A percentile compares a stretch with the other conserved stretches of the same genome.
Evolutionary conservation across 2,329 filamentous ascomycete genomes (phyloP).

Genomic region (Pleomassaria siparia): DNA sequence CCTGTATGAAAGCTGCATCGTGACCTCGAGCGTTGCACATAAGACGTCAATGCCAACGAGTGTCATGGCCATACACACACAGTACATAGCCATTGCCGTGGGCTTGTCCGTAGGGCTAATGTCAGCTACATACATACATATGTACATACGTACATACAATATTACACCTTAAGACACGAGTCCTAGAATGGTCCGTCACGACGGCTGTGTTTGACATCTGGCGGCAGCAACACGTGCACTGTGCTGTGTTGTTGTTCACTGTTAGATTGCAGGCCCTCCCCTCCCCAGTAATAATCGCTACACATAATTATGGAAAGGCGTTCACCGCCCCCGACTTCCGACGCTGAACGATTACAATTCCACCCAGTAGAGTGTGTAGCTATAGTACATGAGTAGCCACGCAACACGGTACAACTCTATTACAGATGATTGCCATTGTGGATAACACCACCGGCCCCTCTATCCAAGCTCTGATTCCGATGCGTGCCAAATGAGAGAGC

Average conservation of each 20-base stretch:
- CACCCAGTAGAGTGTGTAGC: neutral
- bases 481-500: no score
- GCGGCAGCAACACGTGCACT: slow-evolving; percentile 1
- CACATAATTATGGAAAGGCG: slow-evolving; percentile 1
- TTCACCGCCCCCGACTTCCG: neutral
- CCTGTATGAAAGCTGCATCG: neutral
- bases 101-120: slow-evolving; percentile 1
- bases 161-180: no score
- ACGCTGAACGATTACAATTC: neutral
- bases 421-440: no score
- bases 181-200: no score
- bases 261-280: neutral
- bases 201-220: neutral
- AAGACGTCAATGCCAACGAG: neutral
- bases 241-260: neutral
- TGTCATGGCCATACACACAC: neutral
- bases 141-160: no score
- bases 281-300: neutral
- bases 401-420: no score
- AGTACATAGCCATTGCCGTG: neutral
- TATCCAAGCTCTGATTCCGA: neutral
- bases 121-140: neutral
- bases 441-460: neutral
- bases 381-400: neutral
- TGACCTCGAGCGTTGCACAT: neutral